Conservation (phyloP, 768 basidiomycete species). For the Rhodotorula babjevae region DNA sequence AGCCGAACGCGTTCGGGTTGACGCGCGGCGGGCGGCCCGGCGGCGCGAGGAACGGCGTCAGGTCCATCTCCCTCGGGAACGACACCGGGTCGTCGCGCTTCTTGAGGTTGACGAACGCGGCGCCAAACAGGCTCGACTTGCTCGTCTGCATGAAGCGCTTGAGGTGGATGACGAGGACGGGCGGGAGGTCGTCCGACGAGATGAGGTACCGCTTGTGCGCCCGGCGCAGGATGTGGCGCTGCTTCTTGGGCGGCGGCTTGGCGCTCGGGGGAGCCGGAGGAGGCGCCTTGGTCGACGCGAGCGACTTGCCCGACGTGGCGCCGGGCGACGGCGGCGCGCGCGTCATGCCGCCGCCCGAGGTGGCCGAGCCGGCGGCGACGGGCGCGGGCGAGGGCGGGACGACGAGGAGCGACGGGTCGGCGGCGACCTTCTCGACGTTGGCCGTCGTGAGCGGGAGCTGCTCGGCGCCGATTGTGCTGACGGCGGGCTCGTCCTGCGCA, state of each 20-base stretch:
- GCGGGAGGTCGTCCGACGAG: slow-evolving; percentile 63
- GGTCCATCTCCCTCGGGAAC: slow-evolving; percentile 80
- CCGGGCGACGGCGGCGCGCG: neutral
- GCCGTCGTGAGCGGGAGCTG: slow-evolving; percentile 4
- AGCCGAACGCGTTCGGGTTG: neutral
- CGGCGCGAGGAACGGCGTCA: slow-evolving; percentile 81
- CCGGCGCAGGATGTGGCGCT: slow-evolving; percentile 69
- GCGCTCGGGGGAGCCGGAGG: too few relatives aligned
- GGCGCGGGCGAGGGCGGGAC: neutral
- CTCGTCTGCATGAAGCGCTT: slow-evolving; percentile 87
- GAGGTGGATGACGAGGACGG: slow-evolving; percentile 82
- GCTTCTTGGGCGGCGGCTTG: slow-evolving; percentile 47
- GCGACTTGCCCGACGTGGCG: neutral
- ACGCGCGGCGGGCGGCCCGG: slow-evolving; percentile 45
- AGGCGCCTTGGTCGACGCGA: neutral
- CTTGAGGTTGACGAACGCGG: slow-evolving; percentile 57
- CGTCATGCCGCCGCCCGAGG: neutral
- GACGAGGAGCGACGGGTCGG: neutral
- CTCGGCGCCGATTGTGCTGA: neutral
- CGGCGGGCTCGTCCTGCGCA: neutral
- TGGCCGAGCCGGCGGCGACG: neutral
- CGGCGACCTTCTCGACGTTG: slow-evolving; percentile 2
- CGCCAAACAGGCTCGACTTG: slow-evolving; percentile 50
- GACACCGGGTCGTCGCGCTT: slow-evolving; percentile 87
- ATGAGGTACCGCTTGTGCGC: slow-evolving; percentile 95